Percentiles rank a stretch among this genome's conserved stretches.
Conservation (phyloP, 2,329 filamentous ascomycete species). For the Ceratocystis harringtonii region DNA sequence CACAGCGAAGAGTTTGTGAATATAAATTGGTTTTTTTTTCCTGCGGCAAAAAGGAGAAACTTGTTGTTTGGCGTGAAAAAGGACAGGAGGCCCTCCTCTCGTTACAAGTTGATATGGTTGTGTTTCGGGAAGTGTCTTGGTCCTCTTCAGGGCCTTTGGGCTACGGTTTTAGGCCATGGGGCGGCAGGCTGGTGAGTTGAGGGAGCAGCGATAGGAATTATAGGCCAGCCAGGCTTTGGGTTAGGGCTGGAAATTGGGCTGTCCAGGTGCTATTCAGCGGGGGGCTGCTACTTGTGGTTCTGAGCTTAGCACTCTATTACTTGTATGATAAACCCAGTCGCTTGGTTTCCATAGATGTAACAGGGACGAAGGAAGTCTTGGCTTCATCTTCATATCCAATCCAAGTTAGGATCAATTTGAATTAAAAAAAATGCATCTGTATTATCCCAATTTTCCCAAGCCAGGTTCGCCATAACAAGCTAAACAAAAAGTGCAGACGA, state of each 20-base stretch:
- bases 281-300: too few species aligned
- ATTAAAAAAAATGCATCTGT: neutral
- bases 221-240: too few species aligned
- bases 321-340: too few species aligned
- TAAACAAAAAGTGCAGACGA: slow-evolving; percentile 13
- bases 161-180: neutral
- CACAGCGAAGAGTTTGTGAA: neutral
- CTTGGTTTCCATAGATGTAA: too few species aligned
- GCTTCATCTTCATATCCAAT: too few species aligned
- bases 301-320: too few species aligned
- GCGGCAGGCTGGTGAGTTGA: too few species aligned
- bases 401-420: neutral
- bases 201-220: neutral
- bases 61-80: neutral
- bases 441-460: slow-evolving; percentile 12
- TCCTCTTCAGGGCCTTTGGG: neutral
- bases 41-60: neutral
- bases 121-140: slow-evolving; percentile 16
- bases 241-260: too few species aligned
- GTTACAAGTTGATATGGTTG: slow-evolving; percentile 16
- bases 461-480: slow-evolving; percentile 16
- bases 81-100: slow-evolving; percentile 10
- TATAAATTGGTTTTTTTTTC: neutral
- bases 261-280: too few species aligned
- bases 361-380: too few species aligned